Base-by-base conservation (phyloP, 371 early-diverging fungal genomes). In the Lichtheimia ramosa region DNA sequence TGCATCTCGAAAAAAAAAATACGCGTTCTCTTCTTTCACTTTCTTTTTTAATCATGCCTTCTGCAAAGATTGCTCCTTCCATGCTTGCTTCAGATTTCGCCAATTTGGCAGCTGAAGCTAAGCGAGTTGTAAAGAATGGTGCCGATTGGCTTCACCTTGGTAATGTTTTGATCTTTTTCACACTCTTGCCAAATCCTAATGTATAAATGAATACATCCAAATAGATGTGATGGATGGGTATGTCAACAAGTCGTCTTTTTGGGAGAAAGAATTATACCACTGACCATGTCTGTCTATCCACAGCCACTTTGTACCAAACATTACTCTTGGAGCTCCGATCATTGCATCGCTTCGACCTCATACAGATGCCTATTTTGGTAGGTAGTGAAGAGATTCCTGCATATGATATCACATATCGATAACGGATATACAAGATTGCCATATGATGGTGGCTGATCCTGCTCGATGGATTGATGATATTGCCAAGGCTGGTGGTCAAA, bases 91-190 rank as follows among this genome's bases (percentile, higher is more conserved):
- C 89, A 63, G 98, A 98, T 80, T 97, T 97, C 79, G 93, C 96
- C 54, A 70, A 81, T 46, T 84, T 98, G 43, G 93, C 92, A 3
- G 81, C 71, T 13, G 99, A 98, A 77, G 91, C 92, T 65, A 83
- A 91, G 71, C 84, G 92, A 55, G 95, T 97, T 95, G 68, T 88
- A 34, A 84, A 85, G 25, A 74, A 82, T 62, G 97, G 97, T 14
- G 97, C 99, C n/a, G 96, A 98, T 73, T 94, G 89, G 76, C 82
- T 98, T 68, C 98, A 97, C 77, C 89, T 96, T 84, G 96, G 90
- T 90, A n/a, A 83, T 68, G 70, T 8, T 34, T 34, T 53, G 13
- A 13, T 3, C 1, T n/a, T 10, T 12, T 23, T 16, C n/a, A n/a
- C n/a, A n/a, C n/a, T n/a, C n/a, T n/a, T n/a, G n/a, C n/a, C 53